Percentiles rank a stretch among this genome's conserved stretches.
Conservation (phyloP, 371 early-diverging fungal genomes). For the Gilbertella persicaria region DNA sequence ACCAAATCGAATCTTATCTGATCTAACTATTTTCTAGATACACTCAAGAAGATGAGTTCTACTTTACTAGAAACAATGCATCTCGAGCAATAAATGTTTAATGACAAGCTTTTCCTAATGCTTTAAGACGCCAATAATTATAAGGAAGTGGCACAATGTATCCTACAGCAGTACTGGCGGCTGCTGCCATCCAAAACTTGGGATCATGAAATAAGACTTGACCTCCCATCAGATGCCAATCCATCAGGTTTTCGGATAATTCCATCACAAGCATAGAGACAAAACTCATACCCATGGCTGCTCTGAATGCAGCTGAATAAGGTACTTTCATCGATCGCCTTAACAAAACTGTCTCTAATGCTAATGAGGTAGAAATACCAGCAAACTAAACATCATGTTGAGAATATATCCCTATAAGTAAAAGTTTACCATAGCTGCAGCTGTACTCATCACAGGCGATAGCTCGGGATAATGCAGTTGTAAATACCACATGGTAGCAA, state of each 20-base stretch:
- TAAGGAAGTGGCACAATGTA: slow-evolving; percentile 56
- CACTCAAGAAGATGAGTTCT: slow-evolving; percentile 32
- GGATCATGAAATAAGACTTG: slow-evolving; percentile 48
- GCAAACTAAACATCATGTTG: slow-evolving; percentile 27
- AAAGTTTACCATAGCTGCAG: slow-evolving; percentile 46
- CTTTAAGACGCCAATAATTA: slow-evolving; percentile 57
- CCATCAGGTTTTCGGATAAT: slow-evolving; percentile 52
- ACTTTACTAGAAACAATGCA: slow-evolving; percentile 35
- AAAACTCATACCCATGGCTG: slow-evolving; percentile 60
- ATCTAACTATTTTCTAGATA: slow-evolving; percentile 24
- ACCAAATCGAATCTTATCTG: neutral
- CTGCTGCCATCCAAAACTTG: slow-evolving; percentile 52
- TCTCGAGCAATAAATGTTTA: slow-evolving; percentile 24
- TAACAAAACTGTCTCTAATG: slow-evolving; percentile 50
- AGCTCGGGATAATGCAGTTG: slow-evolving; percentile 44
- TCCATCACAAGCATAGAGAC: slow-evolving; percentile 64
- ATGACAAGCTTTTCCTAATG: slow-evolving; percentile 53
- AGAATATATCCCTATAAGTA: neutral
- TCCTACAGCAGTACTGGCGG: slow-evolving; percentile 44
- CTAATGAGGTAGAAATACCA: slow-evolving; percentile 52
- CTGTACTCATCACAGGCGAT: slow-evolving; percentile 40
- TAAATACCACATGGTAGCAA: slow-evolving; percentile 55
- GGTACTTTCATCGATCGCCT: slow-evolving; percentile 43
- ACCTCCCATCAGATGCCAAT: slow-evolving; percentile 57
- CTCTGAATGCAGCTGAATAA: slow-evolving; percentile 45